These are phyloP conservation scores for Peronospora farinosa DNA, from an alignment of 352 stramenopile genomes.

Conservation along the genomic window DNA sequence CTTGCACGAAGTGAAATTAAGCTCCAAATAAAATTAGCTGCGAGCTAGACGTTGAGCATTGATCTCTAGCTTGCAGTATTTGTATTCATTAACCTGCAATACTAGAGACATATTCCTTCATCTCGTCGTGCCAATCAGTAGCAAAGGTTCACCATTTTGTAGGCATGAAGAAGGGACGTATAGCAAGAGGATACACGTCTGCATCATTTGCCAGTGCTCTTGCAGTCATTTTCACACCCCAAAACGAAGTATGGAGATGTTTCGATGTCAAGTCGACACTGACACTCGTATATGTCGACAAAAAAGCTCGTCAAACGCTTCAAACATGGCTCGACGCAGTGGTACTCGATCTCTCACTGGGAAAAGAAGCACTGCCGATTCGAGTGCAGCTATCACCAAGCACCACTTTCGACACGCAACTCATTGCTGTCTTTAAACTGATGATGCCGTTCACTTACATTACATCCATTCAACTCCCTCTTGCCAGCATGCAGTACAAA, in stretches of 20 bases:
- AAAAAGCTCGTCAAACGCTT: slow-evolving; percentile 1
- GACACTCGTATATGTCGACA: slow-evolving; percentile 10
- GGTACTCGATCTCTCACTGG: slow-evolving; percentile 14
- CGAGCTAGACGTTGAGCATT: not conserved
- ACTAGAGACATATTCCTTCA: not conserved
- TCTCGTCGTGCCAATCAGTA: not conserved
- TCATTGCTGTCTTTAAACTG: slow-evolving; percentile 4
- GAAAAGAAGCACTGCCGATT: slow-evolving; percentile 17
- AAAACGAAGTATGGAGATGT: slow-evolving; percentile 6
- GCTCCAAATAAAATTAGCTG: not conserved
- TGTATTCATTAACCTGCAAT: not conserved
- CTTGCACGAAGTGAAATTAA: not conserved
- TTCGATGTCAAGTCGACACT: slow-evolving; percentile 10
- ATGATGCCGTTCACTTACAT: slow-evolving; percentile 31
- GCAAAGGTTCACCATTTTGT: not conserved
- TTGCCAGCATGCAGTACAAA: slow-evolving; percentile 14
- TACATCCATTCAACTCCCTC: slow-evolving; percentile 23
- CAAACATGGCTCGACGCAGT: slow-evolving; percentile 7
- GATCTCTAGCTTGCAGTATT: too few species aligned
- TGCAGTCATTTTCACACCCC: slow-evolving; percentile 12
- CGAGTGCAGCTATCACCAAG: slow-evolving; percentile 8
- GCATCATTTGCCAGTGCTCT: slow-evolving; percentile 12
- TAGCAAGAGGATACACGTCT: not conserved
- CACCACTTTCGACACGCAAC: not conserved
- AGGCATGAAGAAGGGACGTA: not conserved